Percentiles rank a stretch among this genome's conserved stretches.
Evolutionary conservation across 2,329 filamentous ascomycete species (phyloP).

Genomic region (Diaporthe destruens): DNA sequence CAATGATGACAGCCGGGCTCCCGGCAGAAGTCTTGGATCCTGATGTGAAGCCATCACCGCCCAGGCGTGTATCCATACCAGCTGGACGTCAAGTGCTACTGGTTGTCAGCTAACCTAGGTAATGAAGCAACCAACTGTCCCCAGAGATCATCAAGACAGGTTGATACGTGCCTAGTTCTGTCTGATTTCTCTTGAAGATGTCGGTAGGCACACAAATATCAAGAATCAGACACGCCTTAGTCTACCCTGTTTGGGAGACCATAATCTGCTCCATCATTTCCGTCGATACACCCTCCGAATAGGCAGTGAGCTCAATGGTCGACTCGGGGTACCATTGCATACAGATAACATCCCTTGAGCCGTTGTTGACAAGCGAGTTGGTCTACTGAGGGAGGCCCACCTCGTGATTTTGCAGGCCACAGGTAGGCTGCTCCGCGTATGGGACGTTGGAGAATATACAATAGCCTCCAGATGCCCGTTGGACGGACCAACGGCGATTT

Average conservation of each 20-base stretch:
- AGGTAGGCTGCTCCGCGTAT: conserved; percentile 53
- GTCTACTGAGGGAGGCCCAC: conserved; percentile 47
- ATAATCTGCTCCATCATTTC: conserved; percentile 41
- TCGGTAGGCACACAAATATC: conserved; percentile 62
- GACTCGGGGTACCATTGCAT: conserved; percentile 50
- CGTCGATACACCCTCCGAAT: conserved; percentile 31
- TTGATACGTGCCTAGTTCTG: conserved; percentile 6
- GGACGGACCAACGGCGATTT: neutral
- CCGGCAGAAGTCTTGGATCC: conserved; percentile 54
- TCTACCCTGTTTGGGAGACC: conserved; percentile 44
- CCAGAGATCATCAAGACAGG: neutral
- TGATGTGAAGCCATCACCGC: conserved; percentile 58
- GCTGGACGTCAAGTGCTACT: conserved; percentile 54
- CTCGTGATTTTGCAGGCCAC: conserved; percentile 51
- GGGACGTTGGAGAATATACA: conserved; percentile 56
- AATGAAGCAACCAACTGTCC: conserved; percentile 40
- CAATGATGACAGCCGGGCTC: conserved; percentile 36
- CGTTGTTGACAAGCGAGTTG: conserved; percentile 46
- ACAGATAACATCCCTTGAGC: conserved; percentile 43
- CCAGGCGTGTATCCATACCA: conserved; percentile 56
- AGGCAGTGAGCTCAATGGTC: conserved; percentile 44
- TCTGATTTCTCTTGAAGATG: conserved; percentile 42
- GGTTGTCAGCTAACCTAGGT: conserved; percentile 51
- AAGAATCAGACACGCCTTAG: conserved; percentile 63
- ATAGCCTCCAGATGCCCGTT: conserved; percentile 49